Base-by-base conservation (phyloP, 495 filamentous ascomycete species). In the Daldinia caldariorum region DNA sequence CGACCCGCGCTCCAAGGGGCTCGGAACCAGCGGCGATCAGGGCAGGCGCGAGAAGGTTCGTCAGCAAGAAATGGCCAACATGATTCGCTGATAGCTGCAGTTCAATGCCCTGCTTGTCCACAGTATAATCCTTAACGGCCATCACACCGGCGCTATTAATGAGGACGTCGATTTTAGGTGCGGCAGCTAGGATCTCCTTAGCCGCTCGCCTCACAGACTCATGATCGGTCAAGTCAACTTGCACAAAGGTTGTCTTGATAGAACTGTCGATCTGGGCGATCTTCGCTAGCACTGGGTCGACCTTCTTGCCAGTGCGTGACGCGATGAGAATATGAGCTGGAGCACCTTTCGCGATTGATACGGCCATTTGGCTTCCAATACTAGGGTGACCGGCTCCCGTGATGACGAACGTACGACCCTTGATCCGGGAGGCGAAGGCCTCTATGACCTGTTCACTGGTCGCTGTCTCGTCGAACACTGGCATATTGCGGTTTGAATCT, bases 121-220 rank as follows among this genome's bases (percentile, higher is more conserved):
- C 20, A 7, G 53, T 62, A 29, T 64, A 75, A 34, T 70, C 37
- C 26, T 66, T 69, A 16, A 75, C 54, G 9, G 62, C 65, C 87
- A 90, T 89, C 34, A 88, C 83, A 2, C 86, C 88, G 9, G 88
- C 88, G 70, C 88, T 90, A 74, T 90, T 87, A 72, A 90, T 84
- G 0, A 79, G 63, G 0, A 77, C 73, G 37, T 78, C 71, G 14
- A 79, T 73, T n/a, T 67, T 64, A 32, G 83, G 74, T 0, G 83
- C 81, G 13, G 61, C 43, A 59, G 72, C 38, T 4, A 82, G 69
- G 29, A 87, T 71, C 9, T 73, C 62, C 2, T 74, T 69, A 20
- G 80, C 83, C 12, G 76, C 78, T 18, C 71, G 63, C 6, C 80
- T 80, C 0, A 87, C 78, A 6, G 78, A 77, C 53, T 77, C 66